Evolutionary conservation across 2,329 filamentous ascomycete species (phyloP), one percentile per base, ranked within the genome.

Genomic region (Ceratocystiopsis sp.): DNA sequence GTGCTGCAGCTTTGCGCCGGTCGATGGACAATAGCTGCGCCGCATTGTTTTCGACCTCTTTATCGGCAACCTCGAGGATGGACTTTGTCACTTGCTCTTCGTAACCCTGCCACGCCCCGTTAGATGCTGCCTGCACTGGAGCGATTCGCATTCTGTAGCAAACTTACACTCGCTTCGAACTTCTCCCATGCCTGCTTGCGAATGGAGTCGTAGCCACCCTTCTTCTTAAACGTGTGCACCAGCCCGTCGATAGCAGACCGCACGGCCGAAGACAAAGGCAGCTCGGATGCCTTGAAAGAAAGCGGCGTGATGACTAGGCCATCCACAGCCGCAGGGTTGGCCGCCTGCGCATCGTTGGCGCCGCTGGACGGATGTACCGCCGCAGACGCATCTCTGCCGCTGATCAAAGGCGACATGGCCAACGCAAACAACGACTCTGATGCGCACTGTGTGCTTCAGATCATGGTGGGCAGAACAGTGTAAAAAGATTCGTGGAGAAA

Each of bases 221-320:
- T 85, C 63, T 87, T 89, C 61, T 87, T 87, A 64, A 87, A 89
- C 12, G 73, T 79, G 55, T 84, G 78, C n/a, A 82, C 73, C 18
- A 89, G 69, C 15, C 69, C 72, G 52, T 87, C 82, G 45, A 89
- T 84, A 2, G 79, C 77, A 2, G 73, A 71, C 49, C 80, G 71
- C 42, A 84, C 83, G n/a, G 75, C 71, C 3, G 78, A 80, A 6
- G 80, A 73, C 17, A 87, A 62, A 2, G 83, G 83, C 16, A 89
- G 67, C 52, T 89, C 83, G 0, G 78, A 79, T 3, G 80, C 73
- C 58, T 84, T 84, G 57, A 80, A 74, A 14, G 48, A 41, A 19
- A 47, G 18, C 2, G 43, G 21, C 6, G 29, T 13, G 1, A 40
- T 21, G 5, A 39, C 9, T 35, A 38, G 21, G 33, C 33, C 40